Evolutionary conservation across 192 early-diverging fungal genomes (phyloP).

Genomic region (Coemansia sp.): DNA sequence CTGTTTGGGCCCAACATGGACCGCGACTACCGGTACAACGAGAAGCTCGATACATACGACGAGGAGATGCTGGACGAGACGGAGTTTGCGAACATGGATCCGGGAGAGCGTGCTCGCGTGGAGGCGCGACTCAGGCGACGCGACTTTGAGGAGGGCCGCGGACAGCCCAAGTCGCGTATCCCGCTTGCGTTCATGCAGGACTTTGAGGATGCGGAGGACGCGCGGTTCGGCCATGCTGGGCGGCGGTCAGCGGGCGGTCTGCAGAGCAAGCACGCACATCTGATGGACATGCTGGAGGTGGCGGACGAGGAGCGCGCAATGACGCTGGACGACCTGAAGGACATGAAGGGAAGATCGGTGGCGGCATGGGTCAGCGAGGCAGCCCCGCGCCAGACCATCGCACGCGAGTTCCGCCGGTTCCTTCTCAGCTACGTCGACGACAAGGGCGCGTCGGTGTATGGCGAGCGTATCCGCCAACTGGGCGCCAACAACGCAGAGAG

Average conservation of each 20-base stretch:
- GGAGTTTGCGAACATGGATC: slow-evolving; percentile 72
- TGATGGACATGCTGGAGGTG: slow-evolving; percentile 60
- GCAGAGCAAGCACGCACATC: slow-evolving; percentile 43
- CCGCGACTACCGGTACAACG: slow-evolving; percentile 80
- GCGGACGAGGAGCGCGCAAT: slow-evolving; percentile 67
- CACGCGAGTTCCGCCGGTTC: slow-evolving; percentile 86
- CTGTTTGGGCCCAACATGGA: slow-evolving; percentile 86
- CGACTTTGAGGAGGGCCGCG: slow-evolving; percentile 73
- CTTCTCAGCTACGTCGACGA: slow-evolving; percentile 83
- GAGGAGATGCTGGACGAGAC: slow-evolving; percentile 81
- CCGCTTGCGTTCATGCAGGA: slow-evolving; percentile 89
- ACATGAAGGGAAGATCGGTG: slow-evolving; percentile 79
- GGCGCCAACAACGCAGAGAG: slow-evolving; percentile 84
- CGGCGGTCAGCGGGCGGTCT: slow-evolving; percentile 16
- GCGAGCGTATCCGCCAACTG: slow-evolving; percentile 84
- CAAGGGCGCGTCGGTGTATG: slow-evolving; percentile 88
- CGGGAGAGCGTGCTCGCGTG: slow-evolving; percentile 65
- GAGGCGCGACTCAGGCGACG: slow-evolving; percentile 79
- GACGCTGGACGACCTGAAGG: slow-evolving; percentile 75
- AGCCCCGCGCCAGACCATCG: slow-evolving; percentile 78
- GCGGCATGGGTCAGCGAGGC: slow-evolving; percentile 86
- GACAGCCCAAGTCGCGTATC: slow-evolving; percentile 54
- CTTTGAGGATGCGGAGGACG: slow-evolving; percentile 62
- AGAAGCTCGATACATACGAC: slow-evolving; percentile 76
- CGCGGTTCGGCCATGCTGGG: slow-evolving; percentile 1